Percentiles rank a stretch among this genome's conserved stretches.
phyloP scores from a whole-genome alignment of 768 basidiomycete species.

The Serendipita sp. region DNA sequence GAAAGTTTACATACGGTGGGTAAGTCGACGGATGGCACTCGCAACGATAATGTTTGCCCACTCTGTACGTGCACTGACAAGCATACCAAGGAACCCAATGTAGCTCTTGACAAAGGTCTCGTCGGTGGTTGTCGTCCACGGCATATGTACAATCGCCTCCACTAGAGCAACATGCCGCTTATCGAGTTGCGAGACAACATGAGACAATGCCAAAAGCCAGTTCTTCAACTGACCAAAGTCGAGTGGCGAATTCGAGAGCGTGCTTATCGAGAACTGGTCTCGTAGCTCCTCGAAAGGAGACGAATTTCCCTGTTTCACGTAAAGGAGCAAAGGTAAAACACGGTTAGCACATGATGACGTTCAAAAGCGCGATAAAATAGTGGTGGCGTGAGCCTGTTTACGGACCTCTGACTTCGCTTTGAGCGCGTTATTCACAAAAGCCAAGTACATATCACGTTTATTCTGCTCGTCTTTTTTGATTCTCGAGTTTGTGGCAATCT shows the following conservation, averaged over 20 bases:
- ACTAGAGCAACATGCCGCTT: conserved; percentile 64
- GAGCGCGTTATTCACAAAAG: conserved; percentile 68
- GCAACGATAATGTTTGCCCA: conserved; percentile 73
- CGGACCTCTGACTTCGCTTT: conserved; percentile 55
- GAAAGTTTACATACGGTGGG: conserved; percentile 71
- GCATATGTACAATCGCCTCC: conserved; percentile 70
- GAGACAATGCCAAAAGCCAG: conserved; percentile 77
- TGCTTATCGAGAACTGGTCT: conserved; percentile 44
- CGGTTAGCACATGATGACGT: neutral
- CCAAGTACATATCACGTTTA: conserved; percentile 68
- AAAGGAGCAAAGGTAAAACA: conserved; percentile 1
- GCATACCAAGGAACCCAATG: conserved; percentile 76
- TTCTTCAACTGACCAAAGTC: conserved; percentile 39
- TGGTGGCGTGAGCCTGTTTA: neutral
- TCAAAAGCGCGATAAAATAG: neutral
- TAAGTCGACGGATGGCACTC: conserved; percentile 72
- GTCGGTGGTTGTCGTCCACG: conserved; percentile 84
- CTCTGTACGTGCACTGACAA: conserved; percentile 82
- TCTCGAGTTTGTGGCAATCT: conserved; percentile 64
- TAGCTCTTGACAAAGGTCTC: conserved; percentile 73
- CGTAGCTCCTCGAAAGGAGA: conserved; percentile 81
- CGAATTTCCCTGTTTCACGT: conserved; percentile 39
- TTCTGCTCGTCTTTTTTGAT: conserved; percentile 63
- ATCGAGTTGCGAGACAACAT: conserved; percentile 83
- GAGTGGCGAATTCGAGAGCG: conserved; percentile 30